phyloP scores from a whole-genome alignment of 257 asterid species.

The Voacanga thouarsii region DNA sequence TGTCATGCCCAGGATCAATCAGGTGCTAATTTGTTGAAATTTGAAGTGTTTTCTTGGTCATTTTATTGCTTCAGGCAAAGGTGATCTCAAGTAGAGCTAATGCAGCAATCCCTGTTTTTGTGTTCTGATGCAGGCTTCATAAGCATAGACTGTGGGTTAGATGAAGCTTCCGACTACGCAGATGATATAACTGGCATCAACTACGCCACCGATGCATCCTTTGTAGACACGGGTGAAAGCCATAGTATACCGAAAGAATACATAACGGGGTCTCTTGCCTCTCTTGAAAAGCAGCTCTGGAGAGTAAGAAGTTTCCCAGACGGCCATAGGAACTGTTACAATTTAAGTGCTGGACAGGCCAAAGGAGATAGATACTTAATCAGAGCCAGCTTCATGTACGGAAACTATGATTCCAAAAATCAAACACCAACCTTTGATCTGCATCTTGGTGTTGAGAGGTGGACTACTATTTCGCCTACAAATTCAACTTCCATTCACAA shows the following conservation, averaged over 20 bases:
- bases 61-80: neutral
- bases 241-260: neutral
- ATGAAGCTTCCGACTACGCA: conserved; percentile 6
- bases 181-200: conserved; percentile 13
- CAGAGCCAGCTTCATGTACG: conserved; percentile 33
- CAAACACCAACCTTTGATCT: conserved; percentile 32
- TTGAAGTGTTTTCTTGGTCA: neutral
- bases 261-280: neutral
- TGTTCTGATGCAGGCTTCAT: conserved; percentile 23
- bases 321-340: conserved; percentile 26
- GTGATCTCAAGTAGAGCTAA: too few relatives aligned
- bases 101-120: too few relatives aligned
- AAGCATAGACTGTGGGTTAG: conserved; percentile 44
- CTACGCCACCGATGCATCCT: conserved; percentile 23
- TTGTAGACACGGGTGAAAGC: conserved; percentile 22
- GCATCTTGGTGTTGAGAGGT: conserved; percentile 35
- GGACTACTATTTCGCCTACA: conserved; percentile 14
- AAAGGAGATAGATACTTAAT: conserved; percentile 20
- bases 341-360: conserved; percentile 7
- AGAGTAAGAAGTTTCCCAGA: conserved; percentile 35
- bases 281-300: neutral
- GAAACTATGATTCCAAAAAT: conserved; percentile 28
- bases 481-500: neutral
- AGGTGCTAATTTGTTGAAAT: neutral
- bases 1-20: neutral